A percentile compares a stretch with the other conserved stretches of the same genome.
These are phyloP conservation scores for Nepenthes gracilis DNA, from an alignment of 148 eudicot genomes.

Conservation along the genomic window DNA sequence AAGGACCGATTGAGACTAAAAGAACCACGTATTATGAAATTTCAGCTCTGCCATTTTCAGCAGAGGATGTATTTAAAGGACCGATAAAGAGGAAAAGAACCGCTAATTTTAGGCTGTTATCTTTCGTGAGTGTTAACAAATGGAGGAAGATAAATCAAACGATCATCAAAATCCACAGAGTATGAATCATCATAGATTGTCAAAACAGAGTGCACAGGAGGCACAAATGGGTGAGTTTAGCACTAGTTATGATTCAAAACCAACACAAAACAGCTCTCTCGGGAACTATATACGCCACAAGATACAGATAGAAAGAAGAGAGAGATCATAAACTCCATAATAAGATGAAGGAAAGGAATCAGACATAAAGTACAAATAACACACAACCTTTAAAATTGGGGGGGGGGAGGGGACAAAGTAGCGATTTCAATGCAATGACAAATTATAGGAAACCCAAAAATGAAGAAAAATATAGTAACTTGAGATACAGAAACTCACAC, in stretches of 20 bases:
- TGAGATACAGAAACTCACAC: too few species aligned
- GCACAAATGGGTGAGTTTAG: background rate
- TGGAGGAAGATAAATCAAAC: background rate
- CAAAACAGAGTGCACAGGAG: background rate
- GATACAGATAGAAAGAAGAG: background rate
- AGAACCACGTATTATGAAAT: background rate
- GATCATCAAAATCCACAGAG: background rate
- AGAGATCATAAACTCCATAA: background rate
- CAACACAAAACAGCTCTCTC: background rate
- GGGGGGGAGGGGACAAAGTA: too few species aligned
- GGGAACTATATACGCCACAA: background rate
- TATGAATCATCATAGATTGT: background rate
- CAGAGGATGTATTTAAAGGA: background rate
- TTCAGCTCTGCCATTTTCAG: background rate
- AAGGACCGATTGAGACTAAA: too few species aligned
- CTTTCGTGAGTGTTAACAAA: background rate
- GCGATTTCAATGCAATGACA: too few species aligned
- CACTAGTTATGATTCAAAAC: background rate
- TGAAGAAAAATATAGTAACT: too few species aligned
- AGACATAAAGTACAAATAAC: too few species aligned
- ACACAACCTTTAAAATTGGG: too few species aligned
- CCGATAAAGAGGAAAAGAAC: background rate
- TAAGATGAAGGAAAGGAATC: too few species aligned
- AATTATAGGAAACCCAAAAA: too few species aligned
- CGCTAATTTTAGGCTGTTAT: background rate